These are phyloP conservation scores for Trichophyton equinum DNA, from an alignment of 2,329 filamentous ascomycete species.

Conservation along the genomic window DNA sequence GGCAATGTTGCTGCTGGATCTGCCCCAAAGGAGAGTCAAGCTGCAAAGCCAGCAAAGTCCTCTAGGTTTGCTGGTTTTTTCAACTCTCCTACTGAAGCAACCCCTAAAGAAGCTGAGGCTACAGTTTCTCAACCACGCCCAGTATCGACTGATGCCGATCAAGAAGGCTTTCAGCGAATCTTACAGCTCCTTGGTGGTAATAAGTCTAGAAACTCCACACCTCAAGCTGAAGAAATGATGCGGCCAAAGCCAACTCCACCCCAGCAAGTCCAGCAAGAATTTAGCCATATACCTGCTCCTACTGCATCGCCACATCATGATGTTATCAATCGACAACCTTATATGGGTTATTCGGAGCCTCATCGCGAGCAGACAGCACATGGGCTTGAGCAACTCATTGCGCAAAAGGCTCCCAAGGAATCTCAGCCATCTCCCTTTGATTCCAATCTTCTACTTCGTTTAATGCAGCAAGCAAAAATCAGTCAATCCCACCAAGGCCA, in stretches of 20 bases:
- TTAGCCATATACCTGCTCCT: constrained; percentile 18
- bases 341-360: constrained; percentile 19
- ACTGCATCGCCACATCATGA: constrained; percentile 24
- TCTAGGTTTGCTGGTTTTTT: constrained; percentile 84
- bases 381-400: constrained; percentile 21
- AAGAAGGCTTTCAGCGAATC: constrained; percentile 73
- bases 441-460: constrained; percentile 70
- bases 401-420: constrained; percentile 25
- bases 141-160: constrained; percentile 50
- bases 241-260: constrained; percentile 20
- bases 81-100: constrained; percentile 45
- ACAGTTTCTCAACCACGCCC: constrained; percentile 29
- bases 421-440: constrained; percentile 42
- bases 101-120: constrained; percentile 24
- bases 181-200: constrained; percentile 63
- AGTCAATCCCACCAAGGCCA: constrained; percentile 17
- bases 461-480: constrained; percentile 54
- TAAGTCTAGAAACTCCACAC: constrained; percentile 34
- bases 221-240: constrained; percentile 28
- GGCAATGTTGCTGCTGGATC: constrained; percentile 9
- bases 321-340: constrained; percentile 22
- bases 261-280: constrained; percentile 12
- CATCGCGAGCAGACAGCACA: constrained; percentile 17
- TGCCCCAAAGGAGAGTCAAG: constrained; percentile 30
- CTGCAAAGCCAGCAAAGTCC: constrained; percentile 51